Conservation (phyloP, 768 basidiomycete species). For the Rhizopogon roseolus region DNA sequence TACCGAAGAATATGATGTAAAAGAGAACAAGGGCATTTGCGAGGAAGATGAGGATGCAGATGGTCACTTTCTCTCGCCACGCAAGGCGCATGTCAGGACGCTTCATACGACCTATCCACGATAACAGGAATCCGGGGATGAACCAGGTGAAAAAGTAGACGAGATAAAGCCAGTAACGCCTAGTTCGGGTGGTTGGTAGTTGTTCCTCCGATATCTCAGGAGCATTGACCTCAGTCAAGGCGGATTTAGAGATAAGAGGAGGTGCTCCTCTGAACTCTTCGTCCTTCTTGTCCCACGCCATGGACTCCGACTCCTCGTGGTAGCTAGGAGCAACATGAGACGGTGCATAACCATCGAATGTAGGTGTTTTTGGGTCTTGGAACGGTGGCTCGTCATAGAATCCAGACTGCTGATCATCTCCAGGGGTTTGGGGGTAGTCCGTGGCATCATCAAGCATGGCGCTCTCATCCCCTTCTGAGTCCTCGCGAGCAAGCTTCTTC, state of each 20-base stretch:
- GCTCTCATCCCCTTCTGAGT: slow-evolving; percentile 44
- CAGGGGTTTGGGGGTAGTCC: slow-evolving; percentile 32
- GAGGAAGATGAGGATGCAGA: slow-evolving; percentile 53
- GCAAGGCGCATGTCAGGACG: slow-evolving; percentile 63
- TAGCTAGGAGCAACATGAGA: slow-evolving; percentile 20
- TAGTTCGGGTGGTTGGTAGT: slow-evolving; percentile 48
- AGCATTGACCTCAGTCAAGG: slow-evolving; percentile 38
- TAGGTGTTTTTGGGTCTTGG: slow-evolving; percentile 23
- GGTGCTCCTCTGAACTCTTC: slow-evolving; percentile 23
- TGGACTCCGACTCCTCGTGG: slow-evolving; percentile 30
- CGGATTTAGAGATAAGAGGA: slow-evolving; percentile 32
- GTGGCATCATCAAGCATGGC: slow-evolving; percentile 33
- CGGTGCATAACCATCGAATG: slow-evolving; percentile 19
- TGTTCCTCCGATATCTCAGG: slow-evolving; percentile 46
- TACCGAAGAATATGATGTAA: slow-evolving; percentile 62
- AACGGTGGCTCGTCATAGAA: slow-evolving; percentile 29
- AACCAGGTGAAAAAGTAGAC: slow-evolving; percentile 52
- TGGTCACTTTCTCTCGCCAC: slow-evolving; percentile 67
- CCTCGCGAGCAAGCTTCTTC: slow-evolving; percentile 35
- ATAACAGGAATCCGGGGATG: slow-evolving; percentile 49
- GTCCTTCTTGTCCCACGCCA: slow-evolving; percentile 40
- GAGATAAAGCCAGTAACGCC: slow-evolving; percentile 55
- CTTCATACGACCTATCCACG: slow-evolving; percentile 56
- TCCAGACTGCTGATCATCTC: slow-evolving; percentile 24
- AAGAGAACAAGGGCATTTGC: slow-evolving; percentile 54